Evolutionary conservation across 257 asterid genomes (phyloP), one percentile per base, ranked within the genome.

Genomic region (Gardenia jasminoides): DNA sequence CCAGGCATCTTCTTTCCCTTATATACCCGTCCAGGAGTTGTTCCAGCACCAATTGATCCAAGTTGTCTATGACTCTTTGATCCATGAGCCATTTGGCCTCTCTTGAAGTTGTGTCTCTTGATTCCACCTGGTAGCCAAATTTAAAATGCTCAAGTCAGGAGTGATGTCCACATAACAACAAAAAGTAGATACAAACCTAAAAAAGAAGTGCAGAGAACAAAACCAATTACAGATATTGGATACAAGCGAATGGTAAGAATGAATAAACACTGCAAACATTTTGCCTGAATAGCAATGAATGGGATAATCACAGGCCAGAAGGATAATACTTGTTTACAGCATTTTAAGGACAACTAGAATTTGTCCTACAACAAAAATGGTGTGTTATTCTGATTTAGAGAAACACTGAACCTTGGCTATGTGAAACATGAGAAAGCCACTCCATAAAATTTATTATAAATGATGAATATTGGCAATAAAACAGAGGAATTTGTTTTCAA

Each of bases 1-100:
- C 99, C 99, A 0, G 99, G 97, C 99, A 95, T 95, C 84, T 95
- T 95, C 96, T 95, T 95, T 67, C 99, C 99, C 66, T 65, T 65
- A 80, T 93, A 95, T 22, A 95, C 99, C 0, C 97, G 93, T 30
- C 99, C 99, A 10, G 99, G 99, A 6, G 99, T 95, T 9, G 98
- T 95, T 8, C 99, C 99, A 6, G 99, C 99, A 68, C 98, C 99
- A 69, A 95, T 95, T 22, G 99, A 95, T 9, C 99, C 99, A 0
- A 95, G 92, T 56, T 92, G 92, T 69, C 98, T 80, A 58, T 93
- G 99, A 83, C 99, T 95, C 87, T 95, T 93, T 33, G 99, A 95
- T 70, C 99, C 99, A n/a, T 93, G 99, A 61, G 89, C 79, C 99
- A 95, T 95, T 0, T 17, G 94, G n/a, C 98, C 99, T 82, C 99